Evolutionary conservation across 106 monocot genomes (phyloP), one percentile per base, ranked within the genome.

Genomic region (Iris macrosiphon): DNA sequence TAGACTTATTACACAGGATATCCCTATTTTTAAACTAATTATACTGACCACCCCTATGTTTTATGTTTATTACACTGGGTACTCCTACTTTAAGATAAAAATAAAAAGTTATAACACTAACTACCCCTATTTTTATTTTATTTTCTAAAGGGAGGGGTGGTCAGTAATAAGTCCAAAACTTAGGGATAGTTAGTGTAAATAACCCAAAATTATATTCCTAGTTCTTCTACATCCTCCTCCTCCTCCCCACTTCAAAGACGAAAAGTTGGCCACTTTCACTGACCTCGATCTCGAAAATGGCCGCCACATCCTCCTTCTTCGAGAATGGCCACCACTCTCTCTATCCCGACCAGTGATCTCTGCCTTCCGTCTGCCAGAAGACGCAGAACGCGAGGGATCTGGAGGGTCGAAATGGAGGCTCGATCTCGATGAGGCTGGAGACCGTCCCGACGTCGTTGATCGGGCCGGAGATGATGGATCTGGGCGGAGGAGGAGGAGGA

Each of bases 401-500:
- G 29, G 83, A 76, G 46, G 73, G 72, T n/a, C 59, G 67, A 59
- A 79, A 75, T 2, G 79, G 40, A 10, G 76, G 51, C n/a, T 79
- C 83, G 63, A 59, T 40, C 52, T 75, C 83, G 41, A 83, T 75
- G 17, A 83, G 69, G 20, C 23, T 15, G 50, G 53, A 45, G 25
- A 88, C 40, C 3, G 59, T 63, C 4, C 75, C 76, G 38, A 76
- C 45, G 37, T 61, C 53, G 4, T 71, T 75, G 33, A 64, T 49
- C 33, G 27, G 33, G 23, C 11, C 33, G 24, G 28, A 35, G 30
- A 37, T 26, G 49, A 22, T 26, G 30, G 56, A 60, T 57, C 62
- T 47, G 15, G 48, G 27, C 30, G 54, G 34, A 30, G n/a, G n/a
- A n/a, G n/a, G 72, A 68, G 32, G 49, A 68, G 3, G 75, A 40